Evolutionary conservation across 768 basidiomycete species (phyloP).

Genomic region (Boletellus ananas): DNA sequence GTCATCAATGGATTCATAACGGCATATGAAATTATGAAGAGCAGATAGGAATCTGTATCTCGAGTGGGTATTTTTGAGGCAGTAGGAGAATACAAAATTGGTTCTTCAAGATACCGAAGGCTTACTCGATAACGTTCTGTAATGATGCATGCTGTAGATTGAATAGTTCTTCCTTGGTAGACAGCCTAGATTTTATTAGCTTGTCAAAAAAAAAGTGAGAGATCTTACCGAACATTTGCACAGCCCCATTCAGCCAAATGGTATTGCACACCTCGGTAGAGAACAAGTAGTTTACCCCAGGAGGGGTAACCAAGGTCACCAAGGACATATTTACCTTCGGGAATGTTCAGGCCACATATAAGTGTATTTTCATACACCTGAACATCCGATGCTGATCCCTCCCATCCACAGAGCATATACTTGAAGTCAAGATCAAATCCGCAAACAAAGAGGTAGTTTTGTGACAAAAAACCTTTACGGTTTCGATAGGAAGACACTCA

Average conservation of each 20-base stretch:
- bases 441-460: constrained; percentile 37
- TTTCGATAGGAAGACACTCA: background rate
- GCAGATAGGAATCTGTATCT: constrained; percentile 21
- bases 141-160: constrained; percentile 23
- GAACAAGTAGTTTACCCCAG: background rate
- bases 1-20: background rate
- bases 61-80: constrained; percentile 9
- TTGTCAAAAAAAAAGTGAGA: too few species aligned
- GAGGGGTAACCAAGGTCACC: background rate
- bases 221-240: too few species aligned
- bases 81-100: constrained; percentile 12
- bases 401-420: constrained; percentile 40
- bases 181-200: too few species aligned
- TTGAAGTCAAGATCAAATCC: constrained; percentile 33
- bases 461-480: constrained; percentile 29
- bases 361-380: constrained; percentile 10
- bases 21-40: constrained; percentile 21
- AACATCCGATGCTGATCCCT: constrained; percentile 38
- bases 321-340: background rate
- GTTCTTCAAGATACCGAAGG: constrained; percentile 14
- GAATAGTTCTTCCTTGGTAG: constrained; percentile 20
- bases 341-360: background rate
- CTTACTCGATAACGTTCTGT: background rate
- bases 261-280: constrained; percentile 19
- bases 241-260: constrained; percentile 38